Evolutionary conservation across 441 rosid genomes (phyloP).

Genomic region (Brassica hybrid): DNA sequence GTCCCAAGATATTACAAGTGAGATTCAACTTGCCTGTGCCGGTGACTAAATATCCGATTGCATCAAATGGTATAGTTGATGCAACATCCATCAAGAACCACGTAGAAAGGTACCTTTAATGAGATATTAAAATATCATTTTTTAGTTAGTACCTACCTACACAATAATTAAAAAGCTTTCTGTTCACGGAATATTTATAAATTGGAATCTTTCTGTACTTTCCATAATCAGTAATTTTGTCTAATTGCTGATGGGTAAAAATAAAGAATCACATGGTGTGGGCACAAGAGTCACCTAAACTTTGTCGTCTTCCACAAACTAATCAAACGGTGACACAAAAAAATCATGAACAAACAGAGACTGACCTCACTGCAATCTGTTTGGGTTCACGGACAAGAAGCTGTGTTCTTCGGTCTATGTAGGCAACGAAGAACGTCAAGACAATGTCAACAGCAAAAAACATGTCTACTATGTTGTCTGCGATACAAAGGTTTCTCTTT

Average conservation of each 20-base stretch:
- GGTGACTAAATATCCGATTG: constrained; percentile 54
- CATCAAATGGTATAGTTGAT: constrained; percentile 70
- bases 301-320: constrained; percentile 26
- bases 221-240: constrained; percentile 34
- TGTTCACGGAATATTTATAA: constrained; percentile 20
- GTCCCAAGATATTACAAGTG: constrained; percentile 61
- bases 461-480: constrained; percentile 63
- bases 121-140: constrained; percentile 23
- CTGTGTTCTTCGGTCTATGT: constrained; percentile 58
- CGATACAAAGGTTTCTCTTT: constrained; percentile 46
- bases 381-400: constrained; percentile 58
- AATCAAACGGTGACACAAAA: constrained; percentile 16
- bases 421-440: constrained; percentile 64
- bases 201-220: constrained; percentile 37
- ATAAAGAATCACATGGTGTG: constrained; percentile 42
- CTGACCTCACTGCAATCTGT: constrained; percentile 69
- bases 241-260: constrained; percentile 19
- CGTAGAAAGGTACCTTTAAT: constrained; percentile 64
- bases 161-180: not conserved
- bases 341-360: constrained; percentile 12
- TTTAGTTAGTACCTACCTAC: constrained; percentile 12
- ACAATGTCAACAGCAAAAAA: constrained; percentile 70
- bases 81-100: constrained; percentile 84
- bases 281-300: constrained; percentile 39
- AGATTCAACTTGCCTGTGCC: constrained; percentile 54